phyloP scores from a whole-genome alignment of 768 basidiomycete species.

The Phylloporus sp. region DNA sequence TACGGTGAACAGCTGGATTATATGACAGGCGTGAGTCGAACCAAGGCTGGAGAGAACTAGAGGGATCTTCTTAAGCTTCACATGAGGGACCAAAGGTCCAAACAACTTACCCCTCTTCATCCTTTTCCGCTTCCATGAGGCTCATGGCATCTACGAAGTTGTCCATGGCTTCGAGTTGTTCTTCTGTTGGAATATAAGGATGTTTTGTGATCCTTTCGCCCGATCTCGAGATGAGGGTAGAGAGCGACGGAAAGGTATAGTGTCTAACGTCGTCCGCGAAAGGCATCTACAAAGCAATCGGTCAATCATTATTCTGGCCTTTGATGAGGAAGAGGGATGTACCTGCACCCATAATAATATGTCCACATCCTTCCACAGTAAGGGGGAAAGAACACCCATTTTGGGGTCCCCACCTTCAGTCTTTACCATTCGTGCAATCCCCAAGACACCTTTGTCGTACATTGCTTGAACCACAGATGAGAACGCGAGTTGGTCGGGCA shows the following conservation, averaged over 20 bases:
- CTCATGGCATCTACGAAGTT: conserved; percentile 87
- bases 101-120: conserved; percentile 63
- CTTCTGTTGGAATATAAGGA: conserved; percentile 75
- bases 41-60: conserved; percentile 65
- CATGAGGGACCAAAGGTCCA: background rate
- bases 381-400: conserved; percentile 75
- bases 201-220: conserved; percentile 74
- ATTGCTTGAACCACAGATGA: conserved; percentile 87
- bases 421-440: conserved; percentile 80
- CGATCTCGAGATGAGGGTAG: conserved; percentile 66
- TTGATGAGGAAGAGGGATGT: conserved; percentile 11
- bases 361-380: conserved; percentile 63
- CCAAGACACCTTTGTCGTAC: conserved; percentile 57
- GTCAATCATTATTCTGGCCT: background rate
- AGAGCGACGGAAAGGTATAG: conserved; percentile 81
- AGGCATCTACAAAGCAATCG: conserved; percentile 63
- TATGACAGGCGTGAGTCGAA: conserved; percentile 74
- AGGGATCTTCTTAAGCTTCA: conserved; percentile 1
- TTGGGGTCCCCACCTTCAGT: conserved; percentile 74
- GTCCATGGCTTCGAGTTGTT: conserved; percentile 80
- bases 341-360: conserved; percentile 85
- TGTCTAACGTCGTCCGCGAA: conserved; percentile 93
- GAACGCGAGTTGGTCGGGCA: conserved; percentile 76
- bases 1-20: conserved; percentile 87
- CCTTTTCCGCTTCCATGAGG: conserved; percentile 69